phyloP scores from a whole-genome alignment of 305 asterid genomes.

The Fraxinus baroniana region DNA sequence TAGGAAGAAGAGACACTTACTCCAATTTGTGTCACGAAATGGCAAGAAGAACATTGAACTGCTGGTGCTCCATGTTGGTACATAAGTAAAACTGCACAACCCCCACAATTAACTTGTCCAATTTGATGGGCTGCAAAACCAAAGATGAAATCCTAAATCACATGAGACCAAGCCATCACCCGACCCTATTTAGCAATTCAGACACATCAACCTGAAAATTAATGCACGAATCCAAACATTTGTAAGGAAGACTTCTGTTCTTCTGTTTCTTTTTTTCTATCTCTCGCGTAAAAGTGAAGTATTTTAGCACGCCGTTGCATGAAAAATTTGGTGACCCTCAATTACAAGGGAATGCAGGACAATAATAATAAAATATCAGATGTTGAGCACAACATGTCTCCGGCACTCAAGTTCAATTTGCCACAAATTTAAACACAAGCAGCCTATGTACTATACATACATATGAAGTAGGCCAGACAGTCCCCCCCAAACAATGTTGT shows the following conservation, averaged over 20 bases:
- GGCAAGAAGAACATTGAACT: slow-evolving; percentile 80
- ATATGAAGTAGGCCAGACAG: not conserved
- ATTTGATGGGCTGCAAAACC: slow-evolving; percentile 69
- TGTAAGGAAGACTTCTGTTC: not conserved
- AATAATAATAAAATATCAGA: not conserved
- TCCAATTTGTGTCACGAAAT: slow-evolving; percentile 66
- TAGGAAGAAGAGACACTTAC: slow-evolving; percentile 43
- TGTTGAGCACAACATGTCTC: not conserved
- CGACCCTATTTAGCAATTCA: not conserved
- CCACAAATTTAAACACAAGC: not conserved
- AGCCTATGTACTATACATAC: not conserved
- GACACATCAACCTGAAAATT: not conserved
- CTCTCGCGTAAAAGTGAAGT: not conserved
- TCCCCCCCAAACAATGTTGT: not conserved
- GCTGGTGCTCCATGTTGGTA: slow-evolving; percentile 75
- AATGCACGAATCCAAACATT: not conserved
- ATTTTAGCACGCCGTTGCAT: not conserved
- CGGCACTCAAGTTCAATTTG: not conserved
- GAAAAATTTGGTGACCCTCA: not conserved
- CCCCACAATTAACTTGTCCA: slow-evolving; percentile 85
- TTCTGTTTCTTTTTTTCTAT: not conserved
- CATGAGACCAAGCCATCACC: not conserved
- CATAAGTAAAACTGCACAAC: slow-evolving; percentile 81
- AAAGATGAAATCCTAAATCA: slow-evolving; percentile 5
- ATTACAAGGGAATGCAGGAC: not conserved